These are phyloP conservation scores for Fusarium brachygibbosum DNA, from an alignment of 2,329 filamentous ascomycete genomes.

Conservation along the genomic window DNA sequence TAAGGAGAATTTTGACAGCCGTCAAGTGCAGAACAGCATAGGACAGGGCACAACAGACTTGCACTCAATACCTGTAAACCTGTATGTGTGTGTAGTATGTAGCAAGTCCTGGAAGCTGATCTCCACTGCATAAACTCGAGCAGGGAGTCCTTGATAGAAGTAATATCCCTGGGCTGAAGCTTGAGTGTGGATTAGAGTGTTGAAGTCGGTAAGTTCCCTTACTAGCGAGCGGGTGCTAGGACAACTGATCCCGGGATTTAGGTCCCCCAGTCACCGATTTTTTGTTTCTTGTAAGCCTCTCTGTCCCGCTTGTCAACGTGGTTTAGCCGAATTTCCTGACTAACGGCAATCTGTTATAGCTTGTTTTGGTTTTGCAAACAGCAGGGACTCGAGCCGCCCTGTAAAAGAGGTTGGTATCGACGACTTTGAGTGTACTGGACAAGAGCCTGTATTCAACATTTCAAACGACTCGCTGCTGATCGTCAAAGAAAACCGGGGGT, in stretches of 20 bases:
- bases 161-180: constrained; percentile 49
- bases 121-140: constrained; percentile 32
- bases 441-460: neutral
- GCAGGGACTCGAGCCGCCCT: neutral
- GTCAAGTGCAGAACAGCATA: neutral
- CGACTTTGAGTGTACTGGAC: neutral
- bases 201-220: constrained; percentile 25
- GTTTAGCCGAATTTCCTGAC: constrained; percentile 1
- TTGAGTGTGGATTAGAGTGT: constrained; percentile 38
- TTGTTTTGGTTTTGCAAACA: neutral
- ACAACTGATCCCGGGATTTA: constrained; percentile 40
- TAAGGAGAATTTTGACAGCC: neutral
- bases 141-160: constrained; percentile 33
- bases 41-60: neutral
- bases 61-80: constrained; percentile 6
- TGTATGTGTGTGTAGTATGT: neutral
- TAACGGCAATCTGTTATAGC: constrained; percentile 8
- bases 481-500: neutral
- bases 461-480: neutral
- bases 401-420: neutral
- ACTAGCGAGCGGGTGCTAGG: constrained; percentile 33
- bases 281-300: constrained; percentile 23
- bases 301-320: constrained; percentile 10
- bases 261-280: constrained; percentile 21
- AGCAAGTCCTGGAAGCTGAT: constrained; percentile 13